phyloP scores from a whole-genome alignment of 192 early-diverging fungal genomes.

The Gaertneriomyces semiglobifer region DNA sequence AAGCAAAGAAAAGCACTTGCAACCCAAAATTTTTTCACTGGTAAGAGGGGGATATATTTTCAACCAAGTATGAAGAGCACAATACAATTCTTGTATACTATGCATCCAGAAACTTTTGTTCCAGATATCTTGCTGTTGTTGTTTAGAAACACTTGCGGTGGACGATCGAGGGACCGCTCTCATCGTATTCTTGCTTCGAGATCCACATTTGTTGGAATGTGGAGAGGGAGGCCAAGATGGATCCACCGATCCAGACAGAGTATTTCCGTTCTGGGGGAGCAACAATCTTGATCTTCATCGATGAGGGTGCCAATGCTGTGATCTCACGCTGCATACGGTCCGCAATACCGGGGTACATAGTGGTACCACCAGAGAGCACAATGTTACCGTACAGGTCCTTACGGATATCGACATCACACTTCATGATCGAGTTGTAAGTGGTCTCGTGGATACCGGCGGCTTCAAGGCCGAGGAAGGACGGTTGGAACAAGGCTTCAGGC shows the following conservation, averaged over 20 bases:
- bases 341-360: conserved; percentile 96
- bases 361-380: conserved; percentile 93
- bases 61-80: too few species aligned
- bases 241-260: conserved; percentile 66
- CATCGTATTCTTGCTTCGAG: conserved; percentile 62
- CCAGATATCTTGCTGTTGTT: too few species aligned
- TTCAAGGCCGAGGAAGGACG: conserved; percentile 72
- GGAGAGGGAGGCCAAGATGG: conserved; percentile 57
- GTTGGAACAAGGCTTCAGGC: conserved; percentile 63
- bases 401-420: conserved; percentile 96
- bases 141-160: conserved; percentile 57
- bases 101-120: too few species aligned
- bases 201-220: conserved; percentile 70
- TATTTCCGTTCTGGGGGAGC: conserved; percentile 63
- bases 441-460: conserved; percentile 94
- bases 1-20: too few species aligned
- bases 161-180: conserved; percentile 55
- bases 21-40: too few species aligned
- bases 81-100: too few species aligned
- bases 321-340: conserved; percentile 74
- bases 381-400: conserved; percentile 96
- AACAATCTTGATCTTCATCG: conserved; percentile 59
- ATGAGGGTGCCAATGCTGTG: conserved; percentile 49
- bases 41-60: too few species aligned
- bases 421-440: conserved; percentile 95